Conservation (phyloP, 1,139 yeast species). For the Yamadazyma membranifaciens region DNA sequence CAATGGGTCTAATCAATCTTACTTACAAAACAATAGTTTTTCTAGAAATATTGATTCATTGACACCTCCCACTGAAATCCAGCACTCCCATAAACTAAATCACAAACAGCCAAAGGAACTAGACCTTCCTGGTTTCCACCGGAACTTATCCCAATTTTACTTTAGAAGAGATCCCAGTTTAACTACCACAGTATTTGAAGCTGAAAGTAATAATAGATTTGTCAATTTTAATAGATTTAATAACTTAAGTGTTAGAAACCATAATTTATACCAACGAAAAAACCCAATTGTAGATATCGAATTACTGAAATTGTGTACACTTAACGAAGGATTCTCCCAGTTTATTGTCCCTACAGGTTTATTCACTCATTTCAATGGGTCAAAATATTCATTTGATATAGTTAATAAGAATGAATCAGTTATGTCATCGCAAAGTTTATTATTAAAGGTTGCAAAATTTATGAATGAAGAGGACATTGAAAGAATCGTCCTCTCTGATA, state of each 20-base stretch:
- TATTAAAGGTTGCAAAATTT: conserved; percentile 15
- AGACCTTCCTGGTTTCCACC: conserved; percentile 3
- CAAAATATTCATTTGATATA: conserved; percentile 24
- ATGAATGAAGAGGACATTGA: conserved; percentile 11
- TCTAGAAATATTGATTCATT: background rate
- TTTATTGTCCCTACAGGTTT: conserved; percentile 20
- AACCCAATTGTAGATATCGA: conserved; percentile 18
- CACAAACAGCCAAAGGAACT: background rate
- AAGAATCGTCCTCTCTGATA: conserved; percentile 8
- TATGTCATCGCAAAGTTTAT: conserved; percentile 16
- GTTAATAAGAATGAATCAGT: conserved; percentile 24
- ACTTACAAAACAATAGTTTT: background rate
- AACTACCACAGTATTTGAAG: conserved; percentile 37
- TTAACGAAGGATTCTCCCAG: conserved; percentile 25
- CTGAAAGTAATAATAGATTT: conserved; percentile 27
- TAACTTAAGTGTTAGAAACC: background rate
- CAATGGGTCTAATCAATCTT: too few relatives aligned
- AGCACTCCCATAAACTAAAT: background rate
- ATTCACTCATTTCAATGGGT: conserved; percentile 19
- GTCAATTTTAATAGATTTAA: conserved; percentile 8
- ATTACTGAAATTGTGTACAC: conserved; percentile 18
- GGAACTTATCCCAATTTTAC: conserved; percentile 14
- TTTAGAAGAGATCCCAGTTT: conserved; percentile 31
- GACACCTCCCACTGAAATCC: background rate
- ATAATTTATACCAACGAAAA: background rate